Base-by-base conservation (phyloP, 371 early-diverging fungal genomes). In the Syncephalastrum sp. region DNA sequence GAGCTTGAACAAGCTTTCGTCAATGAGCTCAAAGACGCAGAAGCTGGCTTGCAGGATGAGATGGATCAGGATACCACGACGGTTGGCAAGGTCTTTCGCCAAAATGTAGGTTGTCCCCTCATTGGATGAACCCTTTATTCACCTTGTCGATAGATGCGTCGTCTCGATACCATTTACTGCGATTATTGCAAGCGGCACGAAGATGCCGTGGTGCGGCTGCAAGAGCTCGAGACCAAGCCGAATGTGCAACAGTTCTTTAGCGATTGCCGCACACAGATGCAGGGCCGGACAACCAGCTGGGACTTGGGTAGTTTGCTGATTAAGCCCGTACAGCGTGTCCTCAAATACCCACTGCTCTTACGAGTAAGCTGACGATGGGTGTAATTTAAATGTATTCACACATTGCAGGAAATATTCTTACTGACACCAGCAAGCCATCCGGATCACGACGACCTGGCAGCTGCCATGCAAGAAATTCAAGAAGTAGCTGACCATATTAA, bases 321-420 rank as follows among this genome's bases (percentile, higher is more conserved):
- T 64, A 92, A 92, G 56, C 93, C 93, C 13, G 89, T 91, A 15
- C 93, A 92, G 60, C 74, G 93, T 41, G 89, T 92, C 10, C 75
- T 90, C 21, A 90, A 90, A 65, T 90, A 90, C 62, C 91, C 90
- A 6, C 65, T 92, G 14, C 65, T 92, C 43, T 61, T 92, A 24
- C 77, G 78, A 50, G 85, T 82, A 74, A 66, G 44, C 42, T 16
- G 16, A 42, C 16, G 12, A 54, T 23, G 17, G 15, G 3, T 10
- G 17, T 29, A 16, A 8, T 3, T 45, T 3, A 55, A 27, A 7
- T 46, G n/a, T 15, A 42, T 3, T 5, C 42, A 6, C 13, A 7
- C 15, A 4, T 41, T 16, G 19, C 54, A 86, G 87, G 82, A 86
- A 75, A 76, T 92, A 5, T 63, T 85, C 14, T 68, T 77, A 5